These are phyloP conservation scores for Brassica balearica DNA, from an alignment of 441 rosid genomes.

Conservation along the genomic window DNA sequence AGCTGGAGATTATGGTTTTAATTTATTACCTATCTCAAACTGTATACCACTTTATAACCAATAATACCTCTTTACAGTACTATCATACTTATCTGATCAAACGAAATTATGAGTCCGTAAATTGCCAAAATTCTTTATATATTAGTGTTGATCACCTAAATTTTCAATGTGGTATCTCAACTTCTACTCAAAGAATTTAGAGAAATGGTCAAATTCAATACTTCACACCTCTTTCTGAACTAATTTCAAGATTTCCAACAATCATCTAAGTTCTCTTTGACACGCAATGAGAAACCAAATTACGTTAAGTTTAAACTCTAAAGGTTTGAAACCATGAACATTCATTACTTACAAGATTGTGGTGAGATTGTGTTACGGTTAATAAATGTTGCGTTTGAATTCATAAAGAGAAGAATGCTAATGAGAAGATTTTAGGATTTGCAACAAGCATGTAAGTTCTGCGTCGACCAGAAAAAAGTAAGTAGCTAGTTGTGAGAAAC, in stretches of 20 bases:
- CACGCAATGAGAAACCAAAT: neutral
- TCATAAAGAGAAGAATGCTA: neutral
- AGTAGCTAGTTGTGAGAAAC: slow-evolving; percentile 2
- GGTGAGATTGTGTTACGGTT: neutral
- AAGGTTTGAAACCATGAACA: neutral
- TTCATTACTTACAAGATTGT: neutral
- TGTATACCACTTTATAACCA: no score
- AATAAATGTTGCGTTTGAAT: slow-evolving; percentile 2
- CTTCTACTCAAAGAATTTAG: neutral
- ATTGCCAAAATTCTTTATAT: no score
- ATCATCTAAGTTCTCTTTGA: neutral
- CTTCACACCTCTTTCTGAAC: neutral
- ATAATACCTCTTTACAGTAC: no score
- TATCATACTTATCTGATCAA: no score
- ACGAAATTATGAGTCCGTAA: no score
- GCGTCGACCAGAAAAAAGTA: neutral
- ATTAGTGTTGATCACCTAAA: no score
- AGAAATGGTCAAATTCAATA: neutral
- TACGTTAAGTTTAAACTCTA: neutral
- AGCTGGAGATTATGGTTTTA: no score
- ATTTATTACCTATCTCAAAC: no score
- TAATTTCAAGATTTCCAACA: neutral
- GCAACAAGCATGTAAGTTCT: neutral
- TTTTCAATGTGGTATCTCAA: neutral
- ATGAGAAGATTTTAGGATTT: neutral